Evolutionary conservation across 2,329 filamentous ascomycete species (phyloP).

Genomic region (Byssothecium circinans): DNA sequence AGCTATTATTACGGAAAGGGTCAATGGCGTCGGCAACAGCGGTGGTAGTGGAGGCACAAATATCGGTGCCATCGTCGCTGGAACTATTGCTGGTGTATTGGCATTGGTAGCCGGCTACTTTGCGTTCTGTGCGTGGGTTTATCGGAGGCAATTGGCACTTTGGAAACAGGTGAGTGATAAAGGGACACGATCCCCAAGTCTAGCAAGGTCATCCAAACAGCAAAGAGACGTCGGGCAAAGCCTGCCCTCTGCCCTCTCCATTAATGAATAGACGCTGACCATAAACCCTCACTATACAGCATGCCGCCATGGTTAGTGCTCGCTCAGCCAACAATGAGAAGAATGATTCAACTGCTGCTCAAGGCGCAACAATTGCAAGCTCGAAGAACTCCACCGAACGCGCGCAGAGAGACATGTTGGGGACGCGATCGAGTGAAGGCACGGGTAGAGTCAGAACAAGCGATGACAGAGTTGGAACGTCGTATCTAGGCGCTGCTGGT

Average conservation of each 20-base stretch:
- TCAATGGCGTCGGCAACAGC: constrained; percentile 25
- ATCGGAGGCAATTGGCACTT: constrained; percentile 68
- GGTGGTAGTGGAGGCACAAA: constrained; percentile 42
- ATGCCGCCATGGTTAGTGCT: constrained; percentile 66
- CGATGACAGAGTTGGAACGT: constrained; percentile 6
- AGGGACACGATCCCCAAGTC: too few species aligned
- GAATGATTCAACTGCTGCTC: constrained; percentile 35
- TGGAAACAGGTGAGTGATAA: constrained; percentile 55
- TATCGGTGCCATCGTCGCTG: constrained; percentile 59
- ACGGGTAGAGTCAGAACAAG: constrained; percentile 9
- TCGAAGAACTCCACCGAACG: constrained; percentile 31
- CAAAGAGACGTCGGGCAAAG: too few species aligned
- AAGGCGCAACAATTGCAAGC: constrained; percentile 23
- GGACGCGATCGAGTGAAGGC: constrained; percentile 10
- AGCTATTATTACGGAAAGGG: constrained; percentile 43
- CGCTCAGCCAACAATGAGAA: constrained; percentile 54
- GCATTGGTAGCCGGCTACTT: constrained; percentile 65
- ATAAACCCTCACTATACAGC: constrained; percentile 36
- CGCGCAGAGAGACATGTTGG: constrained; percentile 14
- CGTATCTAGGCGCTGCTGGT: constrained; percentile 18
- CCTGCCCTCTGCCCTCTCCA: too few species aligned
- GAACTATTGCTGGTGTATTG: constrained; percentile 66
- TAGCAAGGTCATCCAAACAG: too few species aligned
- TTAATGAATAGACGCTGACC: too few species aligned
- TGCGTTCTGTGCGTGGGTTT: constrained; percentile 72